Evolutionary conservation across 768 basidiomycete species (phyloP), one percentile per base, ranked within the genome.

Genomic region (Cytidiella melzeri): DNA sequence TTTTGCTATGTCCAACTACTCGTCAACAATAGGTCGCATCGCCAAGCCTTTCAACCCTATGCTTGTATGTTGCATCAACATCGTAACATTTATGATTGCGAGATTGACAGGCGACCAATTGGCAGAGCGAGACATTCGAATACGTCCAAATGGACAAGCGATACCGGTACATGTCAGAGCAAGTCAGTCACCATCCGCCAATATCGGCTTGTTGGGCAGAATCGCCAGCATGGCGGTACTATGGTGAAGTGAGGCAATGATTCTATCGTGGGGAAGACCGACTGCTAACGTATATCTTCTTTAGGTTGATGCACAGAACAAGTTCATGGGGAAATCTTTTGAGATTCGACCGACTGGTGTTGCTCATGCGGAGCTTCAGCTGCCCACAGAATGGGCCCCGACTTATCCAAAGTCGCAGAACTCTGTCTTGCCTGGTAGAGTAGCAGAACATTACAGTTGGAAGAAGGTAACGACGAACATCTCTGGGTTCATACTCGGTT

Each of bases 1-100:
- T 1, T 98, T 98, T 65, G 94, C 93, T 2, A 96, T 96, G 92
- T 90, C 89, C 24, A 97, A 97, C 69, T 98, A 98, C 67, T 92
- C 90, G 1, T 92, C 89, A 20, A 98, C 94, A 2, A 90, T 95
- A 56, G 94, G 95, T 3, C 79, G 94, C 30, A 96, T 98, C 55
- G 94, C 94, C 11, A 96, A 97, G 66, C 94, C 93, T 1, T 96
- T 96, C 69, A 96, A 96, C 65, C 94, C 92, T 5, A 90, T 95
- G 83, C 79, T 96, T 48, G 87, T 90, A 52, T 45, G 84, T 72
- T n/a, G n/a, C n/a, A n/a, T n/a, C n/a, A n/a, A n/a, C 5, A 28
- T 34, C 30, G 15, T 34, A 34, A 15, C 30, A 7, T 34, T 34
- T 34, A 34, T 34, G 9, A 7, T 15, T 34, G 30, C 30, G 7